These are phyloP conservation scores for Lentinula detonsa DNA, from an alignment of 768 basidiomycete genomes.

Conservation along the genomic window DNA sequence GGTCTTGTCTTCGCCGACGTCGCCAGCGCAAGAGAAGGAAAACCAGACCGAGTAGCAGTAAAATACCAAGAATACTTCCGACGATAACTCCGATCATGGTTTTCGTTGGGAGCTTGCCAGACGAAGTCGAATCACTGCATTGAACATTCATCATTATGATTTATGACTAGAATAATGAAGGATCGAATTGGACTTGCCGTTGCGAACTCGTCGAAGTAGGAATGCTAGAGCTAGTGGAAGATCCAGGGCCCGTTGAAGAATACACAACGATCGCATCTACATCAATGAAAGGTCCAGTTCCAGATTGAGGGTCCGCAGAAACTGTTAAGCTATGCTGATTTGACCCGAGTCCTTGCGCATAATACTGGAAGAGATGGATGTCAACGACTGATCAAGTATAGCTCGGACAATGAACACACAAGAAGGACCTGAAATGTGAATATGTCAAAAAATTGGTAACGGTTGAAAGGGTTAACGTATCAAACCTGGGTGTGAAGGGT, in stretches of 20 bases:
- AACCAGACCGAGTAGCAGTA: conserved; percentile 15
- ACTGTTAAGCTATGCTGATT: conserved; percentile 33
- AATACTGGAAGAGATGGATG: conserved; percentile 26
- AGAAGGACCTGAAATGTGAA: conserved; percentile 22
- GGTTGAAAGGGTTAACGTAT: neutral
- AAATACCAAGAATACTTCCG: conserved; percentile 20
- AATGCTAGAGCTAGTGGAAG: neutral
- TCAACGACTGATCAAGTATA: neutral
- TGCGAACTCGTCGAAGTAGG: neutral
- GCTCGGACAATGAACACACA: conserved; percentile 15
- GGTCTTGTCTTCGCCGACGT: conserved; percentile 13
- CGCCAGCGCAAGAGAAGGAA: conserved; percentile 21
- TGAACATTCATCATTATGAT: neutral
- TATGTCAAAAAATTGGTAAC: neutral
- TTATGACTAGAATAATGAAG: neutral
- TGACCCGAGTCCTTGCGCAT: conserved; percentile 29
- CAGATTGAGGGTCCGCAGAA: conserved; percentile 22
- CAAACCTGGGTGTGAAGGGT: conserved; percentile 26
- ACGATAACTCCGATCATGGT: conserved; percentile 13
- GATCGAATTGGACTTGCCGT: neutral
- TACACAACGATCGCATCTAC: conserved; percentile 35
- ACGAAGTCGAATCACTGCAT: neutral
- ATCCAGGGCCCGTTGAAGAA: conserved; percentile 14
- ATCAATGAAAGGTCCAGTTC: conserved; percentile 35
- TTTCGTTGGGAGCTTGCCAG: neutral